Percentiles rank a stretch among this genome's conserved stretches.
Conservation (phyloP, 2,329 filamentous ascomycete genomes). For the Aspergillus ibericus region DNA sequence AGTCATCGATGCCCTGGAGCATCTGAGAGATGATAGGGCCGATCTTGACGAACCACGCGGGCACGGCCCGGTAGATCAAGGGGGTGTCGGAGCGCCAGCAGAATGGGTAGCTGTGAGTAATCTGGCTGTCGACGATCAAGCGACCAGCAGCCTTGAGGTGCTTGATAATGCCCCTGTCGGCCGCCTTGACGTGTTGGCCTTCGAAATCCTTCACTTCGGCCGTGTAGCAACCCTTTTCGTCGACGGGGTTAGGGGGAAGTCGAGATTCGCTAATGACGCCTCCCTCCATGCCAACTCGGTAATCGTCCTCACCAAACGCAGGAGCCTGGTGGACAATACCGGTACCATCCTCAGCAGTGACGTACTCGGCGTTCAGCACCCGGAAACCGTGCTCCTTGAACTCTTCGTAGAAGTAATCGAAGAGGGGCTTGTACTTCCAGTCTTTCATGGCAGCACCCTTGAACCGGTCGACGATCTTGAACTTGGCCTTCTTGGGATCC, state of each 20-base stretch:
- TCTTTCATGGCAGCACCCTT: constrained; percentile 82
- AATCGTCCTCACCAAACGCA: constrained; percentile 95
- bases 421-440: constrained; percentile 86
- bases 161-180: constrained; percentile 92
- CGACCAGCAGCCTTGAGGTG: constrained; percentile 74
- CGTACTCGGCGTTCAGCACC: constrained; percentile 80
- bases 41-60: constrained; percentile 93
- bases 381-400: constrained; percentile 84
- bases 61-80: constrained; percentile 86
- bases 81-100: constrained; percentile 95
- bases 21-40: constrained; percentile 80
- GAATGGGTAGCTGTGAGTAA: constrained; percentile 90
- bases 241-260: constrained; percentile 86
- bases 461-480: constrained; percentile 74
- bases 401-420: constrained; percentile 84
- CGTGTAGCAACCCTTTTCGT: constrained; percentile 78
- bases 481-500: constrained; percentile 93
- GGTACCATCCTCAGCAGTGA: constrained; percentile 85
- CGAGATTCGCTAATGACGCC: constrained; percentile 76
- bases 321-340: constrained; percentile 93
- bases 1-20: constrained; percentile 84
- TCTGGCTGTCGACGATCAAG: constrained; percentile 79
- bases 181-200: constrained; percentile 85
- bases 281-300: constrained; percentile 72
- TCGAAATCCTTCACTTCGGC: constrained; percentile 74